These are phyloP conservation scores for Mycena chlorophos DNA, from an alignment of 768 basidiomycete species.

Conservation along the genomic window DNA sequence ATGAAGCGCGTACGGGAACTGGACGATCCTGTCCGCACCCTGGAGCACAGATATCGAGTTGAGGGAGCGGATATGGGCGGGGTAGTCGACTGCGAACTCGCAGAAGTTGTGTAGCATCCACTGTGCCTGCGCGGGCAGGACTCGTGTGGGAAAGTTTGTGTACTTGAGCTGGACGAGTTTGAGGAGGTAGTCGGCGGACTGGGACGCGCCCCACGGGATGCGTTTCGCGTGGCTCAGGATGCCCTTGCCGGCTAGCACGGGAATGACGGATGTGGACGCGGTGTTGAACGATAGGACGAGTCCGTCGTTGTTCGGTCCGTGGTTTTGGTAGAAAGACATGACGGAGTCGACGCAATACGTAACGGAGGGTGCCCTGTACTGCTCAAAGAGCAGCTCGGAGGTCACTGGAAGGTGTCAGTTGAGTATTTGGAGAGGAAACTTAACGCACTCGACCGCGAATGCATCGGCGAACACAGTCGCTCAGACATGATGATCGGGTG, in stretches of 20 bases:
- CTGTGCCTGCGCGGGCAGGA: constrained; percentile 78
- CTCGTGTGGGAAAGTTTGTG: constrained; percentile 84
- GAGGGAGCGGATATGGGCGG: constrained; percentile 62
- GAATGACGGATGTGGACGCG: constrained; percentile 87
- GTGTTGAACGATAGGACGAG: constrained; percentile 90
- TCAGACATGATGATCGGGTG: constrained; percentile 96
- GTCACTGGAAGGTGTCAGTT: constrained; percentile 57
- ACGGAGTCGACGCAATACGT: constrained; percentile 87
- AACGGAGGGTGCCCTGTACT: constrained; percentile 82
- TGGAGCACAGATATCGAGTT: constrained; percentile 66
- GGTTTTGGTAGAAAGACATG: constrained; percentile 90
- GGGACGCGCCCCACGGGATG: constrained; percentile 91
- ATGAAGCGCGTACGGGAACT: constrained; percentile 79
- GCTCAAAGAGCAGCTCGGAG: constrained; percentile 95
- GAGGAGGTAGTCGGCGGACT: constrained; percentile 88
- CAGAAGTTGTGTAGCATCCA: constrained; percentile 91
- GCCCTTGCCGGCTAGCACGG: constrained; percentile 79
- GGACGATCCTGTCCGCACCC: constrained; percentile 68
- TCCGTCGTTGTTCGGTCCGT: constrained; percentile 62
- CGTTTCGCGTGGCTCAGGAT: constrained; percentile 85
- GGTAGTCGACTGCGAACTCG: constrained; percentile 80
- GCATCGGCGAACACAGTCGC: constrained; percentile 81
- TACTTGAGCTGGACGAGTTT: constrained; percentile 96
- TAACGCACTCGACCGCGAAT: constrained; percentile 79
- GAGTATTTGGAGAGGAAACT: not conserved